Evolutionary conservation across 2,329 filamentous ascomycete genomes (phyloP), one percentile per base, ranked within the genome.

Genomic region (Monosporascus sp.): DNA sequence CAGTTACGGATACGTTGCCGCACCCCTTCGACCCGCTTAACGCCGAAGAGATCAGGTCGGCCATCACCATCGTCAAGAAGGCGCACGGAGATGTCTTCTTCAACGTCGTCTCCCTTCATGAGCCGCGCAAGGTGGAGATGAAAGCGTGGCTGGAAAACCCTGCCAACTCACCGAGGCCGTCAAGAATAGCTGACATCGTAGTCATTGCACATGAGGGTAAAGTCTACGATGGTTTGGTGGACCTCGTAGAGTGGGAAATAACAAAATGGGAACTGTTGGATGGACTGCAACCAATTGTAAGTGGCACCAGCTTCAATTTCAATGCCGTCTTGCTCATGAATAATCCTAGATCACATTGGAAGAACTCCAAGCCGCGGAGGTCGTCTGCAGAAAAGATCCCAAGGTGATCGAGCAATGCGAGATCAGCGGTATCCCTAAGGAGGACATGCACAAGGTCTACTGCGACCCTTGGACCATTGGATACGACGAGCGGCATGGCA

Each of bases 401-500:
- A 88, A 87, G 63, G 90, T 96, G 55, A 94, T 96, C 60, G 90
- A 96, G 71, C 91, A 96, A 70, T 97, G 92, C 65, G 82, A 81
- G 6, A 81, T 96, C 55, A 81, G 90, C 54, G 92, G 92, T 1
- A 89, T 97, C 55, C 82, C 89, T 14, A 79, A 79, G 52, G 80
- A 88, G 60, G 89, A 96, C 55, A 96, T 97, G 92, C 76, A 94
- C 76, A 96, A 96, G 72, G 89, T 97, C 47, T 96, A 95, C 75
- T 96, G 91, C 70, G 92, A 97, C 68, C 90, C 90, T 11, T 97
- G 92, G 92, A 96, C 92, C 1, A 96, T 97, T 70, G 92, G 92
- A 48, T 96, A 90, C 67, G 92, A 97, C 63, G 89, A 95, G 73
- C 86, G 92, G 45, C 94, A 91, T 63, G 92, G 91, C 56, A 93